phyloP scores from a whole-genome alignment of 169 alveolate species.

The Perkinsus olseni region DNA sequence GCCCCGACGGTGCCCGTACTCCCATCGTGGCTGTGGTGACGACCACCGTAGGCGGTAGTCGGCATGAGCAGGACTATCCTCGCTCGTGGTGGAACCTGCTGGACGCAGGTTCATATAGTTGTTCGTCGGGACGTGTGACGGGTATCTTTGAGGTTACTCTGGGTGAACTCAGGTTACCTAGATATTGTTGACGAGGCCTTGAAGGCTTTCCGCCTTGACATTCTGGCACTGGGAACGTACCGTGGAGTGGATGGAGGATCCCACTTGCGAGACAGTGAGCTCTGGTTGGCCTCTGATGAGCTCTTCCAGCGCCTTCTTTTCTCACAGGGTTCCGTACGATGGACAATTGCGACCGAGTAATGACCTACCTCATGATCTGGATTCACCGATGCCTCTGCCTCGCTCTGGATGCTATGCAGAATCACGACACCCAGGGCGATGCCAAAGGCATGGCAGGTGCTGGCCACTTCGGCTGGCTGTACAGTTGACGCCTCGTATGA shows the following conservation, averaged over 20 bases:
- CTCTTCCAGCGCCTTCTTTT: background rate
- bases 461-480: background rate
- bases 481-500: background rate
- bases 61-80: no score
- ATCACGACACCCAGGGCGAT: background rate
- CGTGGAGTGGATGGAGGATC: background rate
- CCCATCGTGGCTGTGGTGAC: no score
- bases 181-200: background rate
- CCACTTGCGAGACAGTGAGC: background rate
- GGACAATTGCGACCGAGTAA: background rate
- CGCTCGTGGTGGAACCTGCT: no score
- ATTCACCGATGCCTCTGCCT: background rate
- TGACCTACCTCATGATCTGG: background rate
- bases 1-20: no score
- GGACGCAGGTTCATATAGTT: no score
- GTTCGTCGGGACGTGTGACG: no score
- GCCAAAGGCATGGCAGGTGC: background rate
- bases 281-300: background rate
- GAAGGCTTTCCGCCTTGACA: background rate
- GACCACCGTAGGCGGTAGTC: no score
- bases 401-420: background rate
- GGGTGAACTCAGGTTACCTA: background rate
- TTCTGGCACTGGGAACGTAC: background rate
- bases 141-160: no score
- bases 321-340: background rate